Base-by-base conservation (phyloP, 2,329 filamentous ascomycete species). In the Thyridium curvatum region DNA sequence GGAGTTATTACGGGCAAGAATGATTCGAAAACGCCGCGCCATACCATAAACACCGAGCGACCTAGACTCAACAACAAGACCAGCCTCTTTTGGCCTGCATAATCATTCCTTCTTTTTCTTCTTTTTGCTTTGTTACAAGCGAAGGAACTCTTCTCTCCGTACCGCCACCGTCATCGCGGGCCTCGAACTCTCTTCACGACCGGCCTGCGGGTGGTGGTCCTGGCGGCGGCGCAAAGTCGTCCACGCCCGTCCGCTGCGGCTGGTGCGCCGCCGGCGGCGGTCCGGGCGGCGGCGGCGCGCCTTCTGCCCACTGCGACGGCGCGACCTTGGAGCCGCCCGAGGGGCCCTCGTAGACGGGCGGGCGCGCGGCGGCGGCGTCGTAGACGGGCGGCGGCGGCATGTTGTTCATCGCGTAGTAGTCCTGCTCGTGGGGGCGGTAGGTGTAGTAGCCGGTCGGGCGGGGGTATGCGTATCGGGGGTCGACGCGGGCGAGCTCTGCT, bases 351-450 rank as follows among this genome's bases (percentile, higher is more conserved):
- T 82, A 81, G 51, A 70, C 59, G 8, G 76, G 76, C 40, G 76
- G 75, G 18, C 73, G 62, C 12, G 59, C 51, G 5, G 60, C 52
- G 47, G 64, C 71, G 6, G 73, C 72, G 46, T 81, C 76, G 53
- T 81, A 81, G 38, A 77, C 68, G 14, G 73, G 73, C 12, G 72
- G 72, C 37, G 73, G 71, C 36, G 71, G 64, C 65, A 74, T 69
- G 38, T 66, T 49, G 44, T 75, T 60, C 72, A 79, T 76, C 45
- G 63, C 64, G 50, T 70, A 68, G 40, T 54, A 48, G 26, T 49
- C 47, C 18, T 66, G 57, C 32, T 47, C 41, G 13, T 50, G 47
- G 31, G 62, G 56, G 38, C 58, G 54, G 49, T 72, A 71, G 40
- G 52, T 59, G 42, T 47, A 60, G 51, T 64, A 70, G 40, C 52